phyloP scores from a whole-genome alignment of 768 basidiomycete species.

The Austroboletus festivus region DNA sequence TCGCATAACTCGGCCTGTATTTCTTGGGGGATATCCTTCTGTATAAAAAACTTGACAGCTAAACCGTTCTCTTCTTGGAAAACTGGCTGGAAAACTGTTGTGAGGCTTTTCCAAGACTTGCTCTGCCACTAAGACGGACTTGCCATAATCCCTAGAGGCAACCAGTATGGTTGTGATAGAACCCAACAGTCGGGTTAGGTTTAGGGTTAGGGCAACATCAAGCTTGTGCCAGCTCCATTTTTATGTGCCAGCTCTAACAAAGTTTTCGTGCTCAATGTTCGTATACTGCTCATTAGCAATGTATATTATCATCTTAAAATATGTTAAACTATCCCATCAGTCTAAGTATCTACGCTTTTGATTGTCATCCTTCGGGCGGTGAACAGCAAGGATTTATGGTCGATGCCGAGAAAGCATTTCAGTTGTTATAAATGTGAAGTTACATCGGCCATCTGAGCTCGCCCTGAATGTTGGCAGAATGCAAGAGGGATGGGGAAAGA shows the following conservation, averaged over 20 bases:
- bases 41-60: slow-evolving; percentile 80
- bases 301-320: not conserved
- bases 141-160: slow-evolving; percentile 18
- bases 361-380: slow-evolving; percentile 21
- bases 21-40: slow-evolving; percentile 70
- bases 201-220: slow-evolving; percentile 16
- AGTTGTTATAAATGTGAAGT: slow-evolving; percentile 15
- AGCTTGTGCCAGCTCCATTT: not conserved
- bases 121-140: slow-evolving; percentile 1
- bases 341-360: slow-evolving; percentile 40
- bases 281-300: no score
- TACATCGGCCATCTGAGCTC: slow-evolving; percentile 4
- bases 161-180: slow-evolving; percentile 13
- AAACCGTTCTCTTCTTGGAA: slow-evolving; percentile 68
- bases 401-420: slow-evolving; percentile 16
- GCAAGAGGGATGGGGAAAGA: not conserved
- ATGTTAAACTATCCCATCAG: slow-evolving; percentile 33
- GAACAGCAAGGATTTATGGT: no score
- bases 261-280: no score
- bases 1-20: slow-evolving; percentile 71
- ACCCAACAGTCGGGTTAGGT: slow-evolving; percentile 35
- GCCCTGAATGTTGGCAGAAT: not conserved
- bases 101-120: slow-evolving; percentile 1
- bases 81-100: slow-evolving; percentile 47
- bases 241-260: no score